These are phyloP conservation scores for Leucaena leucocephala DNA, from an alignment of 306 rosid genomes.

Conservation along the genomic window DNA sequence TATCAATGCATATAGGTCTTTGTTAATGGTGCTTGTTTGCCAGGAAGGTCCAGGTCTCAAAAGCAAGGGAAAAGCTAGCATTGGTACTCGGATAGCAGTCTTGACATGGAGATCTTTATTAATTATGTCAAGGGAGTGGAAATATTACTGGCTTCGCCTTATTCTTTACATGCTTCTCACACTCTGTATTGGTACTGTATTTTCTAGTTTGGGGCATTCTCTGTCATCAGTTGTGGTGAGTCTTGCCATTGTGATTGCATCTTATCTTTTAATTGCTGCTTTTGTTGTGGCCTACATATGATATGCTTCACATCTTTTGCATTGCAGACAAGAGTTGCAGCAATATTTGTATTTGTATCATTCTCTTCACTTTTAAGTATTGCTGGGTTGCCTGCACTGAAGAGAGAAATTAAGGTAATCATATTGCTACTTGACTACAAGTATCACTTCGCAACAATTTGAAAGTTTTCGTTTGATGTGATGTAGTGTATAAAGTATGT, in stretches of 20 bases:
- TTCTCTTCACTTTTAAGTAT: slow-evolving; percentile 89
- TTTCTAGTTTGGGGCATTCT: slow-evolving; percentile 97
- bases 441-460: slow-evolving; percentile 2
- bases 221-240: slow-evolving; percentile 93
- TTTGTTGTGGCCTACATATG: not conserved
- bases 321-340: slow-evolving; percentile 95
- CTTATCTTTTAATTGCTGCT: slow-evolving; percentile 2
- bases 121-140: slow-evolving; percentile 98
- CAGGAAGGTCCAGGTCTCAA: slow-evolving; percentile 97
- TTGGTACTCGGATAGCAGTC: slow-evolving; percentile 78
- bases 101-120: slow-evolving; percentile 95
- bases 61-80: slow-evolving; percentile 88
- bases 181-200: slow-evolving; percentile 80
- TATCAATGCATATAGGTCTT: not conserved
- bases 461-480: slow-evolving; percentile 22
- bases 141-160: slow-evolving; percentile 97
- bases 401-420: slow-evolving; percentile 84
- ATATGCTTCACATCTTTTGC: not conserved
- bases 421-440: not conserved
- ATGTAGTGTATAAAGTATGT: slow-evolving; percentile 22
- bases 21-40: not conserved
- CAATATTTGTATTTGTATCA: slow-evolving; percentile 84
- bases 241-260: slow-evolving; percentile 14
- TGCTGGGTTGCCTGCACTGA: slow-evolving; percentile 86
- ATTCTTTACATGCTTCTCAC: slow-evolving; percentile 87